phyloP scores from a whole-genome alignment of 1,284 basidiomycete species.

The Boletus albobrunnescens region DNA sequence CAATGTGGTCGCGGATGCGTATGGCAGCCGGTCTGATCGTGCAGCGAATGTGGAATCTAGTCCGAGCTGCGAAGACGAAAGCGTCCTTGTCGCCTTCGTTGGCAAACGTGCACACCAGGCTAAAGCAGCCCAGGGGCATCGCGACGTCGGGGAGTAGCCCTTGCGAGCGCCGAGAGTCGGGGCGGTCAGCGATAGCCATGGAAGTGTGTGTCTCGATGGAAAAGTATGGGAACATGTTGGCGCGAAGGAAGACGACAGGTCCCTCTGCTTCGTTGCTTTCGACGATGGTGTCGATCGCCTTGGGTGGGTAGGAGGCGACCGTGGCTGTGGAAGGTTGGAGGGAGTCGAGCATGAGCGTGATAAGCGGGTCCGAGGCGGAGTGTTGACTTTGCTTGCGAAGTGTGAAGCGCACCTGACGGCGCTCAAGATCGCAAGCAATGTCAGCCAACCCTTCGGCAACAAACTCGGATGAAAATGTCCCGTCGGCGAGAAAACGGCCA shows the following conservation, averaged over 20 bases:
- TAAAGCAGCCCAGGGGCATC: constrained; percentile 32
- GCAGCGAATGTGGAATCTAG: constrained; percentile 25
- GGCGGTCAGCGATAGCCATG: fast-evolving
- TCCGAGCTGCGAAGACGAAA: constrained; percentile 27
- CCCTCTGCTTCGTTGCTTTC: constrained; percentile 5
- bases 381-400: constrained; percentile 22
- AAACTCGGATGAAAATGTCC: constrained; percentile 36
- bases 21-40: background rate
- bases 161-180: constrained; percentile 18
- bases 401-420: constrained; percentile 29
- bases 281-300: constrained; percentile 16
- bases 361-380: background rate
- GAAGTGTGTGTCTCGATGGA: background rate
- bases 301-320: constrained; percentile 17
- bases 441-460: constrained; percentile 27
- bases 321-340: background rate
- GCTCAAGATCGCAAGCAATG: constrained; percentile 33
- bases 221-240: constrained; percentile 26
- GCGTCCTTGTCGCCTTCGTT: constrained; percentile 22
- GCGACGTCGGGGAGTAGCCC: constrained; percentile 27
- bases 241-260: constrained; percentile 24
- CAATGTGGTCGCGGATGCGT: constrained; percentile 14
- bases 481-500: constrained; percentile 36
- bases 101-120: constrained; percentile 29
- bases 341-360: background rate